These are phyloP conservation scores for Bidens hawaiensis DNA, from an alignment of 140 eudicot genomes.

Conservation along the genomic window DNA sequence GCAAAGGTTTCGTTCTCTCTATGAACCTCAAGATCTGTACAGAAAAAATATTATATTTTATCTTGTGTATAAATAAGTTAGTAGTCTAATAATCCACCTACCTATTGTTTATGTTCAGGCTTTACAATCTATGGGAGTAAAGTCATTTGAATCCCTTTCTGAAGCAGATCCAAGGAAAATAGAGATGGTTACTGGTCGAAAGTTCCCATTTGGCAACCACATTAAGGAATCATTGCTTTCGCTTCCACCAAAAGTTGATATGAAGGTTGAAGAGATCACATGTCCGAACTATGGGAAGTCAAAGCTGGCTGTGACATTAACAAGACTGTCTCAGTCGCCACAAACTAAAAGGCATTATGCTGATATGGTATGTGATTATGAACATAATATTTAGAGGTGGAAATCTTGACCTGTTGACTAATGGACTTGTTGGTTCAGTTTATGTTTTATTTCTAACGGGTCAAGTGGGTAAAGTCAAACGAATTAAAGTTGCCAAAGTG, in stretches of 20 bases:
- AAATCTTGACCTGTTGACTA: not conserved
- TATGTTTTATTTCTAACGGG: not conserved
- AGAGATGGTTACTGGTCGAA: slow-evolving; percentile 88
- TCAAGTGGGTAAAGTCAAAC: not conserved
- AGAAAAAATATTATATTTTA: not conserved
- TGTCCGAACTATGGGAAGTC: slow-evolving; percentile 72
- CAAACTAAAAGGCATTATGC: slow-evolving; percentile 80
- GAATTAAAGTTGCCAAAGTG: not conserved
- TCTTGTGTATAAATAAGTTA: not conserved
- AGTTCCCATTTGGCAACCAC: slow-evolving; percentile 97
- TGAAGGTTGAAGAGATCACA: slow-evolving; percentile 61
- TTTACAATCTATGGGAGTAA: slow-evolving; percentile 94
- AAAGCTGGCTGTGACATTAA: slow-evolving; percentile 75
- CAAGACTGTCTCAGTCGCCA: slow-evolving; percentile 61
- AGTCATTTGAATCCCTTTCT: slow-evolving; percentile 74
- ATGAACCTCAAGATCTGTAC: slow-evolving; percentile 1
- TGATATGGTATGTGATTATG: slow-evolving; percentile 56
- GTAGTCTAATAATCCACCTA: slow-evolving; percentile 18
- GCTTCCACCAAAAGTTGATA: slow-evolving; percentile 88
- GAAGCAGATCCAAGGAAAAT: slow-evolving; percentile 98
- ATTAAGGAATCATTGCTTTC: slow-evolving; percentile 82
- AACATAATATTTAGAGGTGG: slow-evolving; percentile 4
- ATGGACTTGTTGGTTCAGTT: not conserved
- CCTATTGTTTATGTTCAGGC: slow-evolving; percentile 50
- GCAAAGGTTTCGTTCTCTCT: slow-evolving; percentile 62